Base-by-base conservation (phyloP, 2,329 filamentous ascomycete genomes). In the Colletotrichum trifolii region DNA sequence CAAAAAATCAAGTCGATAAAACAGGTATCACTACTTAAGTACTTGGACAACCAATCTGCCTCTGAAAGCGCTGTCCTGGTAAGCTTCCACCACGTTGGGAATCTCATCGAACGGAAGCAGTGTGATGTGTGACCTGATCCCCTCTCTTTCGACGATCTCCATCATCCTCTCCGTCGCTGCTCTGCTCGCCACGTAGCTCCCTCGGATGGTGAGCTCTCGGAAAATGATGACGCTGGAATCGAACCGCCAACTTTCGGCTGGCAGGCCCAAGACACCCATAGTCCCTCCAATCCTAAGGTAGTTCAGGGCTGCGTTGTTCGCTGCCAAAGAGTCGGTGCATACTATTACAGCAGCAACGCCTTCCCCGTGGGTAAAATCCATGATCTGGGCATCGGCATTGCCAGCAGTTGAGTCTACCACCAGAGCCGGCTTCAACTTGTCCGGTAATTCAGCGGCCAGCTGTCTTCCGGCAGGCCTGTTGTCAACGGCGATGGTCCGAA, bases 401-500 rank as follows among this genome's bases (percentile, higher is more conserved):
- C 68, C 47, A 1, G 47, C 54, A 2, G 62, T 61, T 1, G 75
- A 75, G 58, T 75, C 71, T 1, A 76, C 60, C 4, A 76, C 66
- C 1, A 76, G 60, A 40, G 72, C 70, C 8, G 75, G 73, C 17
- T n/a, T 52, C 10, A 76, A 65, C 1, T 59, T 47, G 25, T 67
- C 70, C 1, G 60, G 47, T 7, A 76, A 69, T n/a, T 75, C 69
- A 1, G 43, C 64, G 2, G 76, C 74, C 0, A 77, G 69, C 15
- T 70, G 58, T 13, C 71, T 69, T 0, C 72, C 76, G 9, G 73
- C 73, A 6, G 60, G 60, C 3, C 73, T 69, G 45, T 70, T 78
- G 54, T 81, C 78, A 6, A 78, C 70, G 2, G 76, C 77, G 12
- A 78, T 61, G 1, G 72, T 71, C n/a, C 74, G 72, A 60, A 73